phyloP scores from a whole-genome alignment of 1,284 basidiomycete genomes.

The Ganoderma resinaceum region DNA sequence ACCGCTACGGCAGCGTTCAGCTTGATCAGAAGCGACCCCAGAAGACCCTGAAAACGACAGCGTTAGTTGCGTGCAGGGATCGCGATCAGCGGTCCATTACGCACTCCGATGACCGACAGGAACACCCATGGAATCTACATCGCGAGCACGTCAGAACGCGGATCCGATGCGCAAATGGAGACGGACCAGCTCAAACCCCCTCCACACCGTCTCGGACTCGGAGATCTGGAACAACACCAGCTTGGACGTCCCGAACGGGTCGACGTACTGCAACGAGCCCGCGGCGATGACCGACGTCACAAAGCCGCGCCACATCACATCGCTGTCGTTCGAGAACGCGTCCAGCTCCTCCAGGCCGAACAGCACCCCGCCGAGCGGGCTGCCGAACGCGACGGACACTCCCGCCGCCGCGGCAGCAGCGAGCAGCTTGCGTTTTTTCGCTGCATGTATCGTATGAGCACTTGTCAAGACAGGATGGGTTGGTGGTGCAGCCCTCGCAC shows the following conservation, averaged over 20 bases:
- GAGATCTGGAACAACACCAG: constrained; percentile 77
- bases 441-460: constrained; percentile 42
- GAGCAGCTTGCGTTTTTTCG: constrained; percentile 70
- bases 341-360: constrained; percentile 80
- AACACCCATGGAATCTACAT: constrained; percentile 70
- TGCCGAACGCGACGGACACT: constrained; percentile 79
- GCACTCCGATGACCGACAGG: constrained; percentile 66
- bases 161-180: not conserved
- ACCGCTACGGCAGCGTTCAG: constrained; percentile 70
- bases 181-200: constrained; percentile 71
- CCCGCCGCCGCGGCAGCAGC: constrained; percentile 77
- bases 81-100: not conserved
- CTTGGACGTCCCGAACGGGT: constrained; percentile 77
- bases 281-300: constrained; percentile 78
- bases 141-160: constrained; percentile 8
- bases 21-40: constrained; percentile 69
- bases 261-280: constrained; percentile 72
- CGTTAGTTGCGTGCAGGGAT: not conserved
- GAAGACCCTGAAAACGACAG: constrained; percentile 55
- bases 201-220: constrained; percentile 65
- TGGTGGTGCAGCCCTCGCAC: constrained; percentile 41
- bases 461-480: not conserved
- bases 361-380: constrained; percentile 76
- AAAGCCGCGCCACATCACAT: constrained; percentile 80
- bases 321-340: constrained; percentile 67